Conservation (phyloP, 345 rosid species). For the Eucalyptus lansdowneana region DNA sequence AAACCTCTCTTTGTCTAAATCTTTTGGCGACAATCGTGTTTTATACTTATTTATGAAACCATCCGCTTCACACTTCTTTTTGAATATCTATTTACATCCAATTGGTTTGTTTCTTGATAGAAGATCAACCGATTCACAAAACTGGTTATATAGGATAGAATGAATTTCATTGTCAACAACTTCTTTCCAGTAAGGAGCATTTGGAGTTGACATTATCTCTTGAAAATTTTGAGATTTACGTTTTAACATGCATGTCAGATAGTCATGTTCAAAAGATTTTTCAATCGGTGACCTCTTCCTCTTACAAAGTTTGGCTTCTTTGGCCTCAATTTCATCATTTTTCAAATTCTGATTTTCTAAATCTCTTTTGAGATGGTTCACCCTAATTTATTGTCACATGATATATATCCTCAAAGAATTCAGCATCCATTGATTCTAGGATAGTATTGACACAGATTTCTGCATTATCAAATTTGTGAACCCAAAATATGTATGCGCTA, state of each 20-base stretch:
- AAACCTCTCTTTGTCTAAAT: background rate
- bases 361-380: background rate
- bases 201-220: background rate
- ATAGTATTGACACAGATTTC: background rate
- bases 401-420: background rate
- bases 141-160: background rate
- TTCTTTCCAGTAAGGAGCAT: background rate
- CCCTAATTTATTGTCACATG: too few relatives aligned
- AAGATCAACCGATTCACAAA: background rate
- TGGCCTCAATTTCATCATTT: background rate
- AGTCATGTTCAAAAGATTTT: background rate
- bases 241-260: background rate
- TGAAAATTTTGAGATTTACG: fast-evolving
- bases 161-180: background rate
- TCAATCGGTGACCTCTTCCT: background rate
- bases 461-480: background rate
- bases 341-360: too few relatives aligned
- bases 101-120: background rate
- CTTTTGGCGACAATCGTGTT: fast-evolving
- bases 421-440: background rate
- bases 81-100: background rate
- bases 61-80: background rate
- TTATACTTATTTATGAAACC: background rate
- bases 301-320: background rate
- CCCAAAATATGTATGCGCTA: background rate